phyloP scores from a whole-genome alignment of 768 basidiomycete genomes.

The Termitomyces bulborhizus region DNA sequence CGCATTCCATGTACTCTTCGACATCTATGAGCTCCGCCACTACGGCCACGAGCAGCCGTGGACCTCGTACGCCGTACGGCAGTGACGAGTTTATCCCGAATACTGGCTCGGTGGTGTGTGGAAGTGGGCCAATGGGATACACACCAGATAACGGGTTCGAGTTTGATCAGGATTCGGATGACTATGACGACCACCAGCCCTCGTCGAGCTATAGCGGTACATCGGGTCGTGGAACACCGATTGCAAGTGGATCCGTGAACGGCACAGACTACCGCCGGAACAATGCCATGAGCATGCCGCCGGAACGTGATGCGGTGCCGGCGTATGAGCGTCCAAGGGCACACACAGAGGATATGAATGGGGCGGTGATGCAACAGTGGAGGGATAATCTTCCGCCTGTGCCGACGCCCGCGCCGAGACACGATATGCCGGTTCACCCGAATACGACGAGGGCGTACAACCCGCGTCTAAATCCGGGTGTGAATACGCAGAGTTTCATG shows the following conservation, averaged over 20 bases:
- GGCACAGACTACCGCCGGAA: slow-evolving; percentile 42
- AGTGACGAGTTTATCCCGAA: slow-evolving; percentile 32
- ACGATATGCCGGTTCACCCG: slow-evolving; percentile 5
- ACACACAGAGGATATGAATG: slow-evolving; percentile 63
- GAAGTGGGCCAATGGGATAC: slow-evolving; percentile 47
- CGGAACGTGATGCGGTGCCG: slow-evolving; percentile 45
- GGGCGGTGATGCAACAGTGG: slow-evolving; percentile 62
- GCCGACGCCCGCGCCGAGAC: slow-evolving; percentile 16
- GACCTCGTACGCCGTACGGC: slow-evolving; percentile 26
- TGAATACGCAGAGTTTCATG: slow-evolving; percentile 34
- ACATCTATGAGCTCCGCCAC: slow-evolving; percentile 13
- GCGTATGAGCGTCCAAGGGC: slow-evolving; percentile 55
- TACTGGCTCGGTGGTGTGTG: slow-evolving; percentile 21
- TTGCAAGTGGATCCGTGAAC: slow-evolving; percentile 16
- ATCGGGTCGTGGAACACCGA: slow-evolving; percentile 73
- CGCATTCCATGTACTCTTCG: slow-evolving; percentile 25
- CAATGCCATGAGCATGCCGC: slow-evolving; percentile 52
- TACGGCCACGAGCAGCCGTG: slow-evolving; percentile 26
- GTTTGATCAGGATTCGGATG: slow-evolving; percentile 64
- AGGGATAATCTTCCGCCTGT: slow-evolving; percentile 41
- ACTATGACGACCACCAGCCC: slow-evolving; percentile 70
- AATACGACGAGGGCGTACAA: slow-evolving; percentile 31
- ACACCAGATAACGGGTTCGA: slow-evolving; percentile 66
- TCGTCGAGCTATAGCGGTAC: slow-evolving; percentile 30
- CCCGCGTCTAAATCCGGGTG: slow-evolving; percentile 41